Evolutionary conservation across 2,329 filamentous ascomycete genomes (phyloP), one percentile per base, ranked within the genome.

Genomic region (Stachybotrys echinatus): DNA sequence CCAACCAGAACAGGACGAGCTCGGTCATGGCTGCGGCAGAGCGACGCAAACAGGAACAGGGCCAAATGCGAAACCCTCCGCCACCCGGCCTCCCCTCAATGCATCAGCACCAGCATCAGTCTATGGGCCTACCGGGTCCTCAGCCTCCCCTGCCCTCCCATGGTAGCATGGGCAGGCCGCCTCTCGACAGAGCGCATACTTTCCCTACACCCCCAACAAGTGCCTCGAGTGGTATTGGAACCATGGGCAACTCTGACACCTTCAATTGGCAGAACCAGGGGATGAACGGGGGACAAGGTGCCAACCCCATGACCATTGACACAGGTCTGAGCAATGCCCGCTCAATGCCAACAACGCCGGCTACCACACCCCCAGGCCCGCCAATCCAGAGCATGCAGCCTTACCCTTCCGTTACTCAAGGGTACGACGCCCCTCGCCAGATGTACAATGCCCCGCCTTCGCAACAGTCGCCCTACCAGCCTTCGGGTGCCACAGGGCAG

Each of bases 121-220:
- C 65, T 55, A 80, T 71, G 74, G 91, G 79, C 69, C 65, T 94
- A 65, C 75, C 78, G 0, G 76, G 76, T 1, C 74, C 78, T 1
- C 79, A 81, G 54, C 69, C 76, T 45, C 70, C 80, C 27, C 65
- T 84, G 42, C 73, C 80, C 1, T 83, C 88, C 18, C 88, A 92
- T 60, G 81, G 82, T 70, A 84, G 65, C 72, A 83, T 89, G 61
- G 81, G 83, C 47, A 84, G 92, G 42, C 91, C 91, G 7, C 77
- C 82, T 6, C 72, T 95, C 37, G 92, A 96, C 55, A 84, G 92
- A 48, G 87, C 91, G 17, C 88, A 96, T 66, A 95, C 91, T 2
- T 96, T 96, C 69, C 92, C 92, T 4, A 96, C 92, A 4, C 92
- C 92, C 34, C 92, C 92, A 2, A 89, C 92, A 1, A 96, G 89